A percentile compares a stretch with the other conserved stretches of the same genome.
These are phyloP conservation scores for Lactifluus rugatus DNA, from an alignment of 768 basidiomycete species.

Conservation along the genomic window DNA sequence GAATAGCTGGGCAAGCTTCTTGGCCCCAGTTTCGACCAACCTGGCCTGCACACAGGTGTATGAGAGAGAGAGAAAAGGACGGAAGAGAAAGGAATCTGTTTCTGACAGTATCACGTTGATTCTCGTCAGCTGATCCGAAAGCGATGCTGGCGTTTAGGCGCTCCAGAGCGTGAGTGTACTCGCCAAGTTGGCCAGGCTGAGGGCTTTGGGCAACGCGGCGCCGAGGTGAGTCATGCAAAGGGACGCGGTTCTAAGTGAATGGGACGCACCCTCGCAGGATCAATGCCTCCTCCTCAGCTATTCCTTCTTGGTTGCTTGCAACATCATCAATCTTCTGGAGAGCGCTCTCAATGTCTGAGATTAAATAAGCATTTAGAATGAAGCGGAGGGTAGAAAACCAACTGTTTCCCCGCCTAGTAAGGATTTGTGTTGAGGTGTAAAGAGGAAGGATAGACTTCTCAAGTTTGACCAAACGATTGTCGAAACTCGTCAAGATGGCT, in stretches of 20 bases:
- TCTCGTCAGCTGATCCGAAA: slow-evolving; percentile 54
- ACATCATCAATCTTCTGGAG: slow-evolving; percentile 71
- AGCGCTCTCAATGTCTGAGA: slow-evolving; percentile 69
- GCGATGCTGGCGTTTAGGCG: slow-evolving; percentile 72
- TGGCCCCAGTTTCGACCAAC: slow-evolving; percentile 72
- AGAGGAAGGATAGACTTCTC: slow-evolving; percentile 80
- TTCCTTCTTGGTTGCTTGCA: slow-evolving; percentile 62
- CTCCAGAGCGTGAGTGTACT: slow-evolving; percentile 64
- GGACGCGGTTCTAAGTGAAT: too few relatives aligned
- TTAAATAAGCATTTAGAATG: neutral
- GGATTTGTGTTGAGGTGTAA: slow-evolving; percentile 66
- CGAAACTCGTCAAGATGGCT: slow-evolving; percentile 82
- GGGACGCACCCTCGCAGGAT: slow-evolving; percentile 62
- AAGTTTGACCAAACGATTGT: slow-evolving; percentile 68
- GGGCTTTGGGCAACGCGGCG: slow-evolving; percentile 38
- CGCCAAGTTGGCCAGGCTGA: slow-evolving; percentile 52
- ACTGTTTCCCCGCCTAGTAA: slow-evolving; percentile 69
- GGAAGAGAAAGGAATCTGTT: neutral
- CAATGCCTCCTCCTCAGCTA: slow-evolving; percentile 67
- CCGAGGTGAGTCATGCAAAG: neutral
- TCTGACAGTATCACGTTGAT: slow-evolving; percentile 41
- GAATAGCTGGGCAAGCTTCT: slow-evolving; percentile 71
- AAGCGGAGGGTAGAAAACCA: slow-evolving; percentile 23
- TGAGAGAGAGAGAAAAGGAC: neutral
- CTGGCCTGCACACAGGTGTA: slow-evolving; percentile 36